Percentiles rank a stretch among this genome's conserved stretches.
Evolutionary conservation across 345 rosid species (phyloP).

Genomic region (Euclidium syriacum): DNA sequence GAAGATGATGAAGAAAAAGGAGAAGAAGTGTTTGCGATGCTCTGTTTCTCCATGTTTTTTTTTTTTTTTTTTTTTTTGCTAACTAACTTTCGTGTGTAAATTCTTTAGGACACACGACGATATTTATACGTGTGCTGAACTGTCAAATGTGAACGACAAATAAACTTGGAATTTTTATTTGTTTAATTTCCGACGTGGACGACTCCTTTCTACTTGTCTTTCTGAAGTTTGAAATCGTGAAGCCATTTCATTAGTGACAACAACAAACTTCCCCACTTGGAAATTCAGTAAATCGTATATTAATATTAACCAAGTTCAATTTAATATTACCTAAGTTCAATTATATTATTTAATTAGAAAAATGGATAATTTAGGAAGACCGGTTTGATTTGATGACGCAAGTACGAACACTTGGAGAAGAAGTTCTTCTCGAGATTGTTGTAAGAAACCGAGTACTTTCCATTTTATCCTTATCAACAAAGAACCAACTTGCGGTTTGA

Average conservation of each 20-base stretch:
- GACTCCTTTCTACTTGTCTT: constrained; percentile 27
- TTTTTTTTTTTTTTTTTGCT: not conserved
- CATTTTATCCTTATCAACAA: constrained; percentile 20
- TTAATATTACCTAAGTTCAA: too few species aligned
- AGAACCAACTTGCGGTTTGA: constrained; percentile 18
- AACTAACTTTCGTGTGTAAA: constrained; percentile 23
- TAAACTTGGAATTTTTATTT: constrained; percentile 21
- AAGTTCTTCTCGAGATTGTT: constrained; percentile 17
- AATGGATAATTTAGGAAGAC: constrained; percentile 12
- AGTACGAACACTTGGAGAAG: constrained; percentile 32
- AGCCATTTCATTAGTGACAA: not conserved
- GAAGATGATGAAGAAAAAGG: constrained; percentile 20
- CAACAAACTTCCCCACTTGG: constrained; percentile 22
- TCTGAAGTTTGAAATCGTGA: constrained; percentile 26
- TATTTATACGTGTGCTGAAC: constrained; percentile 26
- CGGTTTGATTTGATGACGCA: constrained; percentile 28
- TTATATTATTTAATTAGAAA: constrained; percentile 7
- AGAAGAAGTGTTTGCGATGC: constrained; percentile 25
- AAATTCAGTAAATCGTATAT: not conserved
- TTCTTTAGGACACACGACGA: constrained; percentile 20
- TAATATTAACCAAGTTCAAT: too few species aligned
- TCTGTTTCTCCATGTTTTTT: constrained; percentile 22
- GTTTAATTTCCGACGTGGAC: constrained; percentile 21
- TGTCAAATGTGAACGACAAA: constrained; percentile 27
- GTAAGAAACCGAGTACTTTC: constrained; percentile 10